phyloP scores from a whole-genome alignment of 345 rosid genomes.

The Rhodomyrtus tomentosa region DNA sequence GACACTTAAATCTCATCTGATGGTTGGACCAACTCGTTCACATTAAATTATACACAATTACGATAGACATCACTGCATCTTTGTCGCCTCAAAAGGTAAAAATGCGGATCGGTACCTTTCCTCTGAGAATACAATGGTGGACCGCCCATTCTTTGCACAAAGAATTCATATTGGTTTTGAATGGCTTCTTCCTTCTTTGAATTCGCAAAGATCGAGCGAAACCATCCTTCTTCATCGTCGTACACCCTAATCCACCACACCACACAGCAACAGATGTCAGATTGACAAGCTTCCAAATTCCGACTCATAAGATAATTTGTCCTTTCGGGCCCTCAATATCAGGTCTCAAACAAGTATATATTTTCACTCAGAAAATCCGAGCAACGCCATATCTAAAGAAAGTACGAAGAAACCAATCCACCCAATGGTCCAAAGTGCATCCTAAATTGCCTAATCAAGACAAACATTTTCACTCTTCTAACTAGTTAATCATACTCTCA shows the following conservation, averaged over 20 bases:
- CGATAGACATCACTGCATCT: not conserved
- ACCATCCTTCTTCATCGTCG: conserved; percentile 87
- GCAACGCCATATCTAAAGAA: not conserved
- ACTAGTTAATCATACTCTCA: not conserved
- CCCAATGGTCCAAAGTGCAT: not conserved
- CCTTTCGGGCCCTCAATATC: not conserved
- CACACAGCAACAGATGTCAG: not conserved
- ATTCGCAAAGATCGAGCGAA: conserved; percentile 53
- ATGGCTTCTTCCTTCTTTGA: conserved; percentile 85
- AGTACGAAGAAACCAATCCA: not conserved
- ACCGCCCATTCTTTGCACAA: conserved; percentile 94
- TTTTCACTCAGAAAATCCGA: not conserved
- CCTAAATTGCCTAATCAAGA: not conserved
- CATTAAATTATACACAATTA: not conserved
- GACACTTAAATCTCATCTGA: not conserved
- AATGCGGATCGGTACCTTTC: conserved; percentile 8
- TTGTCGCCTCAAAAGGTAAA: not conserved
- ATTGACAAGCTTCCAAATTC: not conserved
- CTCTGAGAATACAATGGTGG: conserved; percentile 80
- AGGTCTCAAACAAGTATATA: not conserved
- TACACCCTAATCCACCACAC: conserved; percentile 41
- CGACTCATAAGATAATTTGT: not conserved
- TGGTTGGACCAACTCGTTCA: not conserved
- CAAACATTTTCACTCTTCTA: not conserved
- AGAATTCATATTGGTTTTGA: conserved; percentile 86